Conservation (phyloP, 495 filamentous ascomycete species). For the Lichenothelia convexa region DNA sequence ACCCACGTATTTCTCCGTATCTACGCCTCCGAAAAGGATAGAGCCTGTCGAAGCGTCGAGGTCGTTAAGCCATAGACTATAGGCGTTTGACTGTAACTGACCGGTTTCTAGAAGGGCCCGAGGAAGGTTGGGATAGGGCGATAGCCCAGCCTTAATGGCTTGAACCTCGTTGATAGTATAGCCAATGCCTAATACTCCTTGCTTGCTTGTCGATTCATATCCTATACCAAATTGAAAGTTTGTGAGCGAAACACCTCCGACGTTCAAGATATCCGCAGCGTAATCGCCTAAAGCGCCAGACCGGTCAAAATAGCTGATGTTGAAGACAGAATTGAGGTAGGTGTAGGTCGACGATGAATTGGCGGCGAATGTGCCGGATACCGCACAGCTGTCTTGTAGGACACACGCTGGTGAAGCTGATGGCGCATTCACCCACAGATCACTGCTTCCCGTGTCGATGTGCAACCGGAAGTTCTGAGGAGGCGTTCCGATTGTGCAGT, state of each 20-base stretch:
- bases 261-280: conserved; percentile 53
- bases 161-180: conserved; percentile 69
- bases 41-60: conserved; percentile 48
- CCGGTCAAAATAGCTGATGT: conserved; percentile 83
- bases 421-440: conserved; percentile 70
- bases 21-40: conserved; percentile 84
- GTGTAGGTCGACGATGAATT: conserved; percentile 65
- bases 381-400: conserved; percentile 13
- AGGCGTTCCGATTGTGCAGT: conserved; percentile 27
- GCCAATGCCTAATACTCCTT: conserved; percentile 86
- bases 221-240: conserved; percentile 77
- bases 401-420: conserved; percentile 39
- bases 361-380: conserved; percentile 33
- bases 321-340: conserved; percentile 61
- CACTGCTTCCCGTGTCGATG: conserved; percentile 51
- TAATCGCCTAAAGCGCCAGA: conserved; percentile 70
- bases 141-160: conserved; percentile 37
- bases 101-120: conserved; percentile 50
- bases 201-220: conserved; percentile 46
- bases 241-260: conserved; percentile 42
- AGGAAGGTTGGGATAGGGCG: conserved; percentile 63
- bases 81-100: conserved; percentile 62
- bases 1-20: conserved; percentile 61
- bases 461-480: conserved; percentile 25
- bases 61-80: conserved; percentile 79